phyloP scores from a whole-genome alignment of 2,329 filamentous ascomycete species.

The Microcyclospora tardicrescens region DNA sequence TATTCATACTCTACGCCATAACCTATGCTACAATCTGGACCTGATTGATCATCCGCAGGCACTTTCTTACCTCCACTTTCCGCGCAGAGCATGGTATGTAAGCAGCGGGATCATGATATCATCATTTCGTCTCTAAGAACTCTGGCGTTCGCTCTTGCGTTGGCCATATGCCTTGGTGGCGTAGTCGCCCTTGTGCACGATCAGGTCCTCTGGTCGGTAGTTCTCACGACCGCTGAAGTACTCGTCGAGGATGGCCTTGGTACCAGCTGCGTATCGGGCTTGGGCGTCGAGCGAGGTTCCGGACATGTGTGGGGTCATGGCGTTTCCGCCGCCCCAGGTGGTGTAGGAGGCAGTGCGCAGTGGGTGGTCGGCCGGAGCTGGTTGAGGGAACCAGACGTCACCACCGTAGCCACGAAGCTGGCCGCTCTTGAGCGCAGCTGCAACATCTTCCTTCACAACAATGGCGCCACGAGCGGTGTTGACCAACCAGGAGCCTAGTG shows the following conservation, averaged over 20 bases:
- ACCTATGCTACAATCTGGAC: too few species aligned
- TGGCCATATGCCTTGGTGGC: slow-evolving; percentile 89
- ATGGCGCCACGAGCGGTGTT: slow-evolving; percentile 99
- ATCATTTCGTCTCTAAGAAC: too few species aligned
- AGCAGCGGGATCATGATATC: too few species aligned
- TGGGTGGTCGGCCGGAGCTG: slow-evolving; percentile 81
- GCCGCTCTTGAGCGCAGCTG: slow-evolving; percentile 78
- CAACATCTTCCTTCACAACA: slow-evolving; percentile 98
- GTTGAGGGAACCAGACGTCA: slow-evolving; percentile 96
- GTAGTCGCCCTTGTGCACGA: slow-evolving; percentile 81
- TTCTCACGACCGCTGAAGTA: slow-evolving; percentile 82
- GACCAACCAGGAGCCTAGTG: slow-evolving; percentile 78
- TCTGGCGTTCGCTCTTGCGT: slow-evolving; percentile 20
- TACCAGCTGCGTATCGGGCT: slow-evolving; percentile 48
- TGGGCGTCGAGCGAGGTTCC: slow-evolving; percentile 98
- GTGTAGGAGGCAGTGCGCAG: slow-evolving; percentile 78
- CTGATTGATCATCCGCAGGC: too few species aligned
- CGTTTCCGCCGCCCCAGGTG: slow-evolving; percentile 92
- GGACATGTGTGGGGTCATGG: slow-evolving; percentile 98
- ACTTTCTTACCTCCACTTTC: too few species aligned
- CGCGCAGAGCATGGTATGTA: too few species aligned
- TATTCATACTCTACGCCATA: too few species aligned
- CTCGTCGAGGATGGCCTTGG: slow-evolving; percentile 78
- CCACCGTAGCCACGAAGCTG: slow-evolving; percentile 82
- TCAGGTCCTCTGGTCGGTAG: slow-evolving; percentile 82